Percentiles rank a stretch among this genome's conserved stretches.
Conservation (phyloP, 2,329 filamentous ascomycete species). For the Diaporthe longicolla region DNA sequence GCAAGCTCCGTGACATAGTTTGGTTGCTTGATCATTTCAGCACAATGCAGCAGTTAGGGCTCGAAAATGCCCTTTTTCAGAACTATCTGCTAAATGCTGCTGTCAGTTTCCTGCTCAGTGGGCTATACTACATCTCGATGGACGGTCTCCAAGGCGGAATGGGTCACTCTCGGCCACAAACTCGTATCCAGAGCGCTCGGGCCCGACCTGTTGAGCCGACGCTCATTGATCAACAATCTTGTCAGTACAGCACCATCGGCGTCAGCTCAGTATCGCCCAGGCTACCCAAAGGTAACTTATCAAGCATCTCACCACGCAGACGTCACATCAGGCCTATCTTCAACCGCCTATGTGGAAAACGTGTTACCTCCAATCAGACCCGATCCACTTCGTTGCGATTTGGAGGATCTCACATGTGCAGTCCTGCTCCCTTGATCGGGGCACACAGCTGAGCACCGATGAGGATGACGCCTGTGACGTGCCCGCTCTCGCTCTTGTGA, state of each 20-base stretch:
- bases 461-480: slow-evolving; percentile 35
- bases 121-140: no score
- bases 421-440: slow-evolving; percentile 38
- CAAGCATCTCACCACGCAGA: not conserved
- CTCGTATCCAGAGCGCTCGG: no score
- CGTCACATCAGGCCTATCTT: not conserved
- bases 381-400: slow-evolving; percentile 59
- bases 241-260: no score
- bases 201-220: no score
- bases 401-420: slow-evolving; percentile 48
- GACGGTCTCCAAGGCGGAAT: no score
- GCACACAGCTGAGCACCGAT: slow-evolving; percentile 30
- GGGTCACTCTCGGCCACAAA: no score
- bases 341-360: no score
- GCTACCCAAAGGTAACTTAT: not conserved
- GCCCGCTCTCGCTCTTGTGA: no score
- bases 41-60: slow-evolving; percentile 49
- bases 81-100: slow-evolving; percentile 52
- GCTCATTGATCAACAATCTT: no score
- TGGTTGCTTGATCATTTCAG: slow-evolving; percentile 52
- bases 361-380: slow-evolving; percentile 62
- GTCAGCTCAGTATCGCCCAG: slow-evolving; percentile 48
- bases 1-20: slow-evolving; percentile 49
- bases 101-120: slow-evolving; percentile 40
- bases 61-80: slow-evolving; percentile 50